Evolutionary conservation across 2,329 filamentous ascomycete species (phyloP).

Genomic region (Penicillium carneum): DNA sequence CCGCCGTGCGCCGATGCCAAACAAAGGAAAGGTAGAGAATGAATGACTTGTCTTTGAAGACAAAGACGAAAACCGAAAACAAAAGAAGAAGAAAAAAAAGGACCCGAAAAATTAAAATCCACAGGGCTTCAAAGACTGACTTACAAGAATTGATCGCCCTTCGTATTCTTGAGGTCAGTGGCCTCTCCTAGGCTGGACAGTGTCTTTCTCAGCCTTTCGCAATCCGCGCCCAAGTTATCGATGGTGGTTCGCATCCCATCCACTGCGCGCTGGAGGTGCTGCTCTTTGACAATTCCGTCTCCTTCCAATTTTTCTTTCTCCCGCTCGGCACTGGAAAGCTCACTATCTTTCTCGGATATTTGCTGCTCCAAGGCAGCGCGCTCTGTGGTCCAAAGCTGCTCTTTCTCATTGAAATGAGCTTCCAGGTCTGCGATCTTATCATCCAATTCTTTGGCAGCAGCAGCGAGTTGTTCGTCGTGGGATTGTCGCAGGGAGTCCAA

Average conservation of each 20-base stretch:
- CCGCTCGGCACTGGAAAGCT: conserved; percentile 54
- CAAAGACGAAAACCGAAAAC: conserved; percentile 32
- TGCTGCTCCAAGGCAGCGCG: conserved; percentile 43
- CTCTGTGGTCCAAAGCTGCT: conserved; percentile 45
- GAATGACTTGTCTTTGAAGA: conserved; percentile 28
- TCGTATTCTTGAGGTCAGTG: conserved; percentile 59
- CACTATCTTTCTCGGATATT: conserved; percentile 53
- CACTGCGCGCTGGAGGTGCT: conserved; percentile 54
- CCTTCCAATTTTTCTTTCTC: conserved; percentile 54
- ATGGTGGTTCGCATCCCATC: conserved; percentile 57
- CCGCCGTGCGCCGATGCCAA: conserved; percentile 17
- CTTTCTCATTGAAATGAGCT: conserved; percentile 40
- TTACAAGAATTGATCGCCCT: conserved; percentile 60
- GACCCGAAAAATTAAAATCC: conserved; percentile 31
- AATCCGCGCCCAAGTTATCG: conserved; percentile 60
- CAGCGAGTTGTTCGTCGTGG: conserved; percentile 39
- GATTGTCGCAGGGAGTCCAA: conserved; percentile 35
- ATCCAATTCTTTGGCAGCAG: conserved; percentile 35
- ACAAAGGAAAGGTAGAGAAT: conserved; percentile 27
- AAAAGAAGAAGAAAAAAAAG: conserved; percentile 25
- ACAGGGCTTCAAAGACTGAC: conserved; percentile 44
- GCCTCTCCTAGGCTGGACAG: conserved; percentile 60
- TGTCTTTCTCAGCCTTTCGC: conserved; percentile 59
- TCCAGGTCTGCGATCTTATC: conserved; percentile 41
- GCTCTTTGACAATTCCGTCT: conserved; percentile 56